Evolutionary conservation across 2,329 filamentous ascomycete species (phyloP).

Genomic region (Cadophora sp.): DNA sequence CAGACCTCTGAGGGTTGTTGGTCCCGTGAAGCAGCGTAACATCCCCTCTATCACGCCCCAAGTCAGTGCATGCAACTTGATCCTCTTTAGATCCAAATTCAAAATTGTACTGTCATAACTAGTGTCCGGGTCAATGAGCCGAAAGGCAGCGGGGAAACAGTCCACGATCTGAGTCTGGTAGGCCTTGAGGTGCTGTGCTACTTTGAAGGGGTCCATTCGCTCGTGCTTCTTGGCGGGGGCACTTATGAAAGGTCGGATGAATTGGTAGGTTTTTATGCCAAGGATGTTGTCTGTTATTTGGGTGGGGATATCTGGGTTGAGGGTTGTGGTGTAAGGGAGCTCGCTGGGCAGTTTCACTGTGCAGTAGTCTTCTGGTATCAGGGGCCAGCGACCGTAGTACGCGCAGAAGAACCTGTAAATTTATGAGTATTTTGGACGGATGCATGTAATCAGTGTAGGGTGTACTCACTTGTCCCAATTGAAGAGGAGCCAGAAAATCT

Average conservation of each 20-base stretch:
- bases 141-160: background rate
- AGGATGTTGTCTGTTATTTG: slow-evolving; percentile 5
- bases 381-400: slow-evolving; percentile 1
- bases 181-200: slow-evolving; percentile 1
- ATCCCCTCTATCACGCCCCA: slow-evolving; percentile 6
- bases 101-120: background rate
- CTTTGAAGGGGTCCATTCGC: background rate
- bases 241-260: slow-evolving; percentile 9
- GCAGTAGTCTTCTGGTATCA: background rate
- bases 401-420: background rate
- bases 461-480: background rate
- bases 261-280: slow-evolving; percentile 2
- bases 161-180: background rate
- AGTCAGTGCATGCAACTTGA: background rate
- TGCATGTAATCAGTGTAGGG: no score
- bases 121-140: background rate
- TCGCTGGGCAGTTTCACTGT: slow-evolving; percentile 5
- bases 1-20: background rate
- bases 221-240: slow-evolving; percentile 6
- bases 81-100: slow-evolving; percentile 3
- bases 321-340: slow-evolving; percentile 3
- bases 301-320: background rate
- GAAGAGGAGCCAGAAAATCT: slow-evolving; percentile 6
- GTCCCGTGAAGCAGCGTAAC: slow-evolving; percentile 3
- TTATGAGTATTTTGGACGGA: background rate